Evolutionary conservation across 2,329 filamentous ascomycete genomes (phyloP), one percentile per base, ranked within the genome.

Genomic region (Hymenoscyphus salicellus): DNA sequence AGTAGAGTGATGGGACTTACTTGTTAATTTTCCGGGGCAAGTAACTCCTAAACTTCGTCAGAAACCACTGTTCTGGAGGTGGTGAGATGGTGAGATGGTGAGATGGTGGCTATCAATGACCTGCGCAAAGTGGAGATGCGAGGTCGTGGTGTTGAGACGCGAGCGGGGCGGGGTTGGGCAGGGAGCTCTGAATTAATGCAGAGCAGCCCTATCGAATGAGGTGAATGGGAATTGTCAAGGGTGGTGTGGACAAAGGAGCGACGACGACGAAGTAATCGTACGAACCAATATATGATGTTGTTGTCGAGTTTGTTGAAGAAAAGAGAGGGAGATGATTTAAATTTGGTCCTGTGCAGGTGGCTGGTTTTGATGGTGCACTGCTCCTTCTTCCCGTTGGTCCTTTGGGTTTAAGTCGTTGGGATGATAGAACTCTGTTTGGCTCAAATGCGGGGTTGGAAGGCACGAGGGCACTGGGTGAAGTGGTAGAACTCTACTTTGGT

Each of bases 121-220:
- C 26, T 56, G n/a, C 55, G 3, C 28, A 33, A 23, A 56, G 55
- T 33, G 26, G 30, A 33, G 55, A 56, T 38, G 17, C 28, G 23
- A 17, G 52, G 52, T 7, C 52, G 28, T 56, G 30, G 55, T 56
- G 8, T 33, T 56, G 28, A 30, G 26, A 32, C 5, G 23, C 17
- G 16, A 20, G 30, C 28, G 30, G 30, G 28, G 26, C 30, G 14
- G 30, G 30, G 55, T 38, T 33, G 46, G 4, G 16, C n/a, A 20
- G 46, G 46, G 26, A 52, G 46, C 46, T 52, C 17, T 11, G n/a
- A 56, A 10, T 56, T 32, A n/a, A 33, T 56, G 55, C 26, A 32
- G 55, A 23, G 5, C 55, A 56, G 55, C 55, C 30, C 55, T 56
- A 32, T 56, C 28, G 55, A 32, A 33, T 56, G 55, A 56, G 55